Evolutionary conservation across 257 asterid genomes (phyloP).

Genomic region (Haberlea rhodopensis): DNA sequence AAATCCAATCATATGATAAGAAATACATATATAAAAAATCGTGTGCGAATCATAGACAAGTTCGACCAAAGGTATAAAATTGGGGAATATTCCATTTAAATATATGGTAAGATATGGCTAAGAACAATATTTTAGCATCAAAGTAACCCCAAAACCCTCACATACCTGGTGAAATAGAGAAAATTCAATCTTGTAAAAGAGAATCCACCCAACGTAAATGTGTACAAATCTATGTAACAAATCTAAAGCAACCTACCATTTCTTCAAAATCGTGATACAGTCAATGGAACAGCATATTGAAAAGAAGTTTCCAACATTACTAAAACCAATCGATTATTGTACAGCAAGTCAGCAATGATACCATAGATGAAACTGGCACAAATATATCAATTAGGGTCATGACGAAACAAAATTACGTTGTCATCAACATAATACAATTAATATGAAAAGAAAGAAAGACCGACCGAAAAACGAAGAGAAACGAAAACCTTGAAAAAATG

Average conservation of each 20-base stretch:
- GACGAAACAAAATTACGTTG: not conserved
- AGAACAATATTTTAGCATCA: no score
- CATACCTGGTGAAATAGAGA: not conserved
- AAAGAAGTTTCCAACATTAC: no score
- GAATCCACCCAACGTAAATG: not conserved
- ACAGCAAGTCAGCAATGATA: not conserved
- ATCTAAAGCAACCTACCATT: not conserved
- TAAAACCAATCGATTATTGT: no score
- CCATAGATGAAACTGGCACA: conserved; percentile 25
- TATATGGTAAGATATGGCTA: no score
- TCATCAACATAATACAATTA: not conserved
- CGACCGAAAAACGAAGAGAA: not conserved
- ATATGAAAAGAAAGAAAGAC: not conserved
- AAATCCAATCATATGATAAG: not conserved
- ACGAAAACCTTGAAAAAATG: conserved; percentile 22
- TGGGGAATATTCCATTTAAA: no score
- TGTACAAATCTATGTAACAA: not conserved
- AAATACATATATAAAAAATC: not conserved
- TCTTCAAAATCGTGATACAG: not conserved
- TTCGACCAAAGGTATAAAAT: no score
- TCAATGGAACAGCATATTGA: no score
- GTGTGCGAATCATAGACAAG: not conserved
- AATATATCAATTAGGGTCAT: not conserved
- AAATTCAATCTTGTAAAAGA: not conserved
- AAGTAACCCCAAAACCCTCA: no score